Conservation (phyloP, 176 grass and related monocot genomes). For the Avena atlantica region DNA sequence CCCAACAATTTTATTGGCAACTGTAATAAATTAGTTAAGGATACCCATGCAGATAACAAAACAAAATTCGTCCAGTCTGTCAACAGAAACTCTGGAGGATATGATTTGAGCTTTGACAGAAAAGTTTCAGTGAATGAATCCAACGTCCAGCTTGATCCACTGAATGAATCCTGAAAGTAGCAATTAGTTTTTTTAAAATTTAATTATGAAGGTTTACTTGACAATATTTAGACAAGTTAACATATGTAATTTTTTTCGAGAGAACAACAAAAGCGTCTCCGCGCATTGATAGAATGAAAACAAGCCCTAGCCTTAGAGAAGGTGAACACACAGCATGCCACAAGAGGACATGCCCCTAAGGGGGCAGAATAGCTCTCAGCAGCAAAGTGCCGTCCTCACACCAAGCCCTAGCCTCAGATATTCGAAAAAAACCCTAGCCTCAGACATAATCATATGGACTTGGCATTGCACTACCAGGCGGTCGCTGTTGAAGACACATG, state of each 20-base stretch:
- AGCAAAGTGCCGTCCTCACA: background rate
- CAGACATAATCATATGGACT: background rate
- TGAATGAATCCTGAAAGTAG: constrained; percentile 68
- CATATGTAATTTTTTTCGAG: background rate
- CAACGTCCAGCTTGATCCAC: constrained; percentile 73
- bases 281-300: background rate
- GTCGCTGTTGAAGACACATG: background rate
- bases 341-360: background rate
- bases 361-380: background rate
- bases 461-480: background rate
- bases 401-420: background rate
- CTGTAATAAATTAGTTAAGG: constrained; percentile 67
- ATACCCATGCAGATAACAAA: constrained; percentile 34
- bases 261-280: background rate
- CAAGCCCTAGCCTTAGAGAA: background rate
- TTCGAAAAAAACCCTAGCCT: background rate
- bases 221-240: constrained; percentile 8
- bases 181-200: background rate
- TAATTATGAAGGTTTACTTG: background rate
- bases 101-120: constrained; percentile 81
- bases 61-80: background rate
- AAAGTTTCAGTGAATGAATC: constrained; percentile 84
- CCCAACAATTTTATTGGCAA: constrained; percentile 73
- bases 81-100: constrained; percentile 60
- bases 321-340: background rate